phyloP scores from a whole-genome alignment of 2,329 filamentous ascomycete species.

The Xylariomycetidae sp. region DNA sequence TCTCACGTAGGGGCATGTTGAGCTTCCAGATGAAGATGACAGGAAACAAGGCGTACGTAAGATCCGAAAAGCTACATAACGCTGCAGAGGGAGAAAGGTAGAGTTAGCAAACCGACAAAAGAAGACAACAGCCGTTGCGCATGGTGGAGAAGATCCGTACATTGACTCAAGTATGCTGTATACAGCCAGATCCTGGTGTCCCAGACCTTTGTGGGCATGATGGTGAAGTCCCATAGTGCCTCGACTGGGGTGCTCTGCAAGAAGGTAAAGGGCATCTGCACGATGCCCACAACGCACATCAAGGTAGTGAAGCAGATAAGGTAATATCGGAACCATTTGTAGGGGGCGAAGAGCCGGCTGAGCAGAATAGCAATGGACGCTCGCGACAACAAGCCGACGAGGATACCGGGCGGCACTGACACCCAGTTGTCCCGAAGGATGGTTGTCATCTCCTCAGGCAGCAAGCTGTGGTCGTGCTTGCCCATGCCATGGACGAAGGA shows the following conservation, averaged over 20 bases:
- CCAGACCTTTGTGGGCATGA: too few species aligned
- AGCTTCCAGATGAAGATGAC: constrained; percentile 13
- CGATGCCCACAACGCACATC: neutral
- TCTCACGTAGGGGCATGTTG: too few species aligned
- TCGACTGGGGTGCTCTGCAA: neutral
- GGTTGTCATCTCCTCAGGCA: too few species aligned
- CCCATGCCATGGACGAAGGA: too few species aligned
- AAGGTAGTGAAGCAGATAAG: constrained; percentile 1
- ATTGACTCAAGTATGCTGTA: too few species aligned
- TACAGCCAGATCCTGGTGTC: too few species aligned
- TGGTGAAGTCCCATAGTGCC: neutral
- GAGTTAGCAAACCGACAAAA: neutral
- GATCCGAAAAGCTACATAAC: constrained; percentile 5
- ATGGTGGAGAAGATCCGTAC: too few species aligned
- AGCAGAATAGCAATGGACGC: constrained; percentile 9
- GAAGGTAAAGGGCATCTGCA: neutral
- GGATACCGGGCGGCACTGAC: neutral
- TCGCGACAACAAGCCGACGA: constrained; percentile 3
- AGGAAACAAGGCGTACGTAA: constrained; percentile 12
- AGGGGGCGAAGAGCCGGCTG: constrained; percentile 5
- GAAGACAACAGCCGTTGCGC: too few species aligned
- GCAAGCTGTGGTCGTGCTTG: too few species aligned
- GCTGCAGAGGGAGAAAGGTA: constrained; percentile 4
- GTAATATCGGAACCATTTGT: constrained; percentile 6
- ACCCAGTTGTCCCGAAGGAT: too few species aligned